Percentiles rank a stretch among this genome's conserved stretches.
Evolutionary conservation across 371 early-diverging fungal species (phyloP).

Genomic region (Syncephalastrum sp.): DNA sequence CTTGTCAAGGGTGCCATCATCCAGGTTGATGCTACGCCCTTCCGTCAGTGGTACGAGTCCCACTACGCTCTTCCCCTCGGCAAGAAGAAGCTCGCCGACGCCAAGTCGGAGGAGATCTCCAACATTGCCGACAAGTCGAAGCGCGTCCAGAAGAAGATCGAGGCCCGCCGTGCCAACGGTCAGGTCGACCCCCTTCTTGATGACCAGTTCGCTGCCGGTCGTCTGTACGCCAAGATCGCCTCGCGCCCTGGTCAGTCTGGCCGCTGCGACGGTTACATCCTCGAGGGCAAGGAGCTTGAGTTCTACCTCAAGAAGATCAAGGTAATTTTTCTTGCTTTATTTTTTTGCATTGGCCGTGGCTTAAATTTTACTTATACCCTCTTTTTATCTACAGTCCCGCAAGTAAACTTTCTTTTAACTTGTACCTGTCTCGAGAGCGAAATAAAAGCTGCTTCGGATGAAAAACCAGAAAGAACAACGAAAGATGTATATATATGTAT

Average conservation of each 20-base stretch:
- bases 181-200: slow-evolving; percentile 88
- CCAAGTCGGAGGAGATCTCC: slow-evolving; percentile 55
- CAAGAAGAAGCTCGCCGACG: slow-evolving; percentile 79
- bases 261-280: slow-evolving; percentile 97
- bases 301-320: slow-evolving; percentile 96
- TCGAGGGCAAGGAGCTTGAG: slow-evolving; percentile 98
- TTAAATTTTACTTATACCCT: background rate
- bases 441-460: too few species aligned
- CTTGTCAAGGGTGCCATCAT: slow-evolving; percentile 99
- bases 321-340: slow-evolving; percentile 21
- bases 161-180: slow-evolving; percentile 77
- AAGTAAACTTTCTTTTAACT: slow-evolving; percentile 15
- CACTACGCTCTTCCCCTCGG: slow-evolving; percentile 93
- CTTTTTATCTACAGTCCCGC: slow-evolving; percentile 11
- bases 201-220: slow-evolving; percentile 96
- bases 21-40: slow-evolving; percentile 98
- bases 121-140: slow-evolving; percentile 84
- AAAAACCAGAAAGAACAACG: too few species aligned
- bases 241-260: slow-evolving; percentile 99
- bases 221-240: slow-evolving; percentile 88
- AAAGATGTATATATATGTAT: too few species aligned
- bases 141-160: slow-evolving; percentile 88
- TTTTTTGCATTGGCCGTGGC: background rate
- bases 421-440: too few species aligned
- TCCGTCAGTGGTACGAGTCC: slow-evolving; percentile 98